Conservation (phyloP, 441 rosid species). For the Raphanus hybrid region DNA sequence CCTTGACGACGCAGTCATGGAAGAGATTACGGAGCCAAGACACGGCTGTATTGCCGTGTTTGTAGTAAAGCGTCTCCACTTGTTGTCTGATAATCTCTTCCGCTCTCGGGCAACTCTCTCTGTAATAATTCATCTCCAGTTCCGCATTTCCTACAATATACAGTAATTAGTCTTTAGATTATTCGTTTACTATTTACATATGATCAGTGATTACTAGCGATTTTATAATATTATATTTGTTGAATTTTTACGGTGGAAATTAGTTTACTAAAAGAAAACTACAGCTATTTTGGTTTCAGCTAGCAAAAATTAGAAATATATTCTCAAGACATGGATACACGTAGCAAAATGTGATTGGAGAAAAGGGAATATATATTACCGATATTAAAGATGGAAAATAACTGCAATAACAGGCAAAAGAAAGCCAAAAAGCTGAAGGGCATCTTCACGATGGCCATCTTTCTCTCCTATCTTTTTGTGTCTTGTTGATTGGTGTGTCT, state of each 20-base stretch:
- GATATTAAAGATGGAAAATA: conserved; percentile 44
- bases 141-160: conserved; percentile 54
- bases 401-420: conserved; percentile 49
- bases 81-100: conserved; percentile 75
- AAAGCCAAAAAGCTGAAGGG: conserved; percentile 28
- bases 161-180: conserved; percentile 1
- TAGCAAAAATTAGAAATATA: not conserved
- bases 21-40: conserved; percentile 94
- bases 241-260: conserved; percentile 14
- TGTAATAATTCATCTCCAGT: conserved; percentile 65
- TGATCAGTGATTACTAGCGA: not conserved
- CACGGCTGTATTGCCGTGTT: conserved; percentile 86
- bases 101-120: conserved; percentile 70
- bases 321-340: not conserved
- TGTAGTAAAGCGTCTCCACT: conserved; percentile 60
- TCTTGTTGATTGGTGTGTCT: conserved; percentile 11
- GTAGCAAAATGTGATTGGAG: conserved; percentile 12
- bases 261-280: not conserved
- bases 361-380: conserved; percentile 46
- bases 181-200: not conserved
- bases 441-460: conserved; percentile 44
- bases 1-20: conserved; percentile 80
- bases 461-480: not conserved
- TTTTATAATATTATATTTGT: not conserved
- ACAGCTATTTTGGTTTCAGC: not conserved